phyloP scores from a whole-genome alignment of 805 yeast species.

The Ascoidea rubescens region DNA sequence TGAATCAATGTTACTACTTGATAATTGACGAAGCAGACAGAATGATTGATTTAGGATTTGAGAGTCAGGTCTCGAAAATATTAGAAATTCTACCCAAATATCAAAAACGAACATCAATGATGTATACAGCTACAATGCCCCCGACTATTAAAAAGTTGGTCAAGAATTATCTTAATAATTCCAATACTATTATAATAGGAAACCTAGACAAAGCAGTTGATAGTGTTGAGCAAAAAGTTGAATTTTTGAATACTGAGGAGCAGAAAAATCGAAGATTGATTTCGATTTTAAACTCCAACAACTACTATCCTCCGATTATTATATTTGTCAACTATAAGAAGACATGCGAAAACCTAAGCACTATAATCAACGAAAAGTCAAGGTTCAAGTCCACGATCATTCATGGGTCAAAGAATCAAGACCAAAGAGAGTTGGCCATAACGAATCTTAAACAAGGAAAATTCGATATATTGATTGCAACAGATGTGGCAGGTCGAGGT shows the following conservation, averaged over 20 bases:
- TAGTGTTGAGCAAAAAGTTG: constrained; percentile 57
- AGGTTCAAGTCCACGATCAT: constrained; percentile 44
- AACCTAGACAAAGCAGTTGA: constrained; percentile 50
- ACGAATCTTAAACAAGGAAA: constrained; percentile 38
- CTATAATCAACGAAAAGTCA: constrained; percentile 27
- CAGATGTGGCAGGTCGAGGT: constrained; percentile 95
- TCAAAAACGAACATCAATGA: constrained; percentile 47
- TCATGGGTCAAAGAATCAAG: constrained; percentile 84
- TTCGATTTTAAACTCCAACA: constrained; percentile 19
- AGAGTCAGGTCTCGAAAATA: constrained; percentile 56
- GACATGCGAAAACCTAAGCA: constrained; percentile 53
- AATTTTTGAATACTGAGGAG: constrained; percentile 32
- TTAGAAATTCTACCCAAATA: constrained; percentile 36
- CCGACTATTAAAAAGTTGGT: constrained; percentile 56
- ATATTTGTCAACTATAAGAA: constrained; percentile 70
- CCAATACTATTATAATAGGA: constrained; percentile 58
- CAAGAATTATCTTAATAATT: constrained; percentile 41
- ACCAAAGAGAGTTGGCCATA: constrained; percentile 70
- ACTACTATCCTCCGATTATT: constrained; percentile 46
- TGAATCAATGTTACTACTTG: constrained; percentile 49
- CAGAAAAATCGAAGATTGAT: constrained; percentile 29
- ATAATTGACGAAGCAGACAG: constrained; percentile 91
- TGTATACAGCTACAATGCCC: constrained; percentile 94
- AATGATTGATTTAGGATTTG: constrained; percentile 93
- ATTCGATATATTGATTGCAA: constrained; percentile 64